These are phyloP conservation scores for Talaromyces funiculosus DNA, from an alignment of 2,329 filamentous ascomycete species.

Conservation along the genomic window DNA sequence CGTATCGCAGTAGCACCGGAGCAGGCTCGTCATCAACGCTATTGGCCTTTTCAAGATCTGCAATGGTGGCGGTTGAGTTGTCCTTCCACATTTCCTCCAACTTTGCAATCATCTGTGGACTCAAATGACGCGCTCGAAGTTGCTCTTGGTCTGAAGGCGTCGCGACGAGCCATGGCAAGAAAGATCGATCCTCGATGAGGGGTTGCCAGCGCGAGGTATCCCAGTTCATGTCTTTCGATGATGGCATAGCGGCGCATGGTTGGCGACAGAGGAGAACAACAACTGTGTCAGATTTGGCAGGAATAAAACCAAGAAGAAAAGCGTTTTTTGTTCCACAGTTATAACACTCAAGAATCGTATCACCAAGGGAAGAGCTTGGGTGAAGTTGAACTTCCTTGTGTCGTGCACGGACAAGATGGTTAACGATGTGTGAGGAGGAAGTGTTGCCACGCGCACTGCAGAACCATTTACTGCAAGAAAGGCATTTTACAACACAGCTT, in stretches of 20 bases:
- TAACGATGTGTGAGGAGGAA: conserved; percentile 95
- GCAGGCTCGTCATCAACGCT: conserved; percentile 93
- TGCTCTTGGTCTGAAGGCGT: conserved; percentile 90
- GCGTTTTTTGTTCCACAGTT: conserved; percentile 99
- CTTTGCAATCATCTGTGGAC: conserved; percentile 90
- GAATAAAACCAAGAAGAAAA: conserved; percentile 94
- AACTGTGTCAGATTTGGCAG: conserved; percentile 95
- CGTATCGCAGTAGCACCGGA: conserved; percentile 86
- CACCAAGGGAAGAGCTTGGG: conserved; percentile 83
- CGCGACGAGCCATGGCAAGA: conserved; percentile 86
- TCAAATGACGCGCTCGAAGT: conserved; percentile 86
- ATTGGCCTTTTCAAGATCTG: conserved; percentile 83
- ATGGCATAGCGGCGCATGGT: conserved; percentile 88
- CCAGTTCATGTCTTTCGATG: conserved; percentile 99
- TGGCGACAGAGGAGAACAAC: conserved; percentile 95
- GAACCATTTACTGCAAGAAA: conserved; percentile 97
- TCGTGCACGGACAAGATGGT: conserved; percentile 91
- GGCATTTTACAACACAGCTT: conserved; percentile 90
- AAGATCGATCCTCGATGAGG: conserved; percentile 92
- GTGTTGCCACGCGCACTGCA: conserved; percentile 96
- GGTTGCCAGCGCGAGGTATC: conserved; percentile 97
- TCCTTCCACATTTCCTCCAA: conserved; percentile 99
- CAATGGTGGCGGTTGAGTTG: conserved; percentile 78
- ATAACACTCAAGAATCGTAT: conserved; percentile 96
- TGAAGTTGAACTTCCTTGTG: conserved; percentile 99